Evolutionary conservation across 371 early-diverging fungal species (phyloP).

Genomic region (Mortierella polycephala): DNA sequence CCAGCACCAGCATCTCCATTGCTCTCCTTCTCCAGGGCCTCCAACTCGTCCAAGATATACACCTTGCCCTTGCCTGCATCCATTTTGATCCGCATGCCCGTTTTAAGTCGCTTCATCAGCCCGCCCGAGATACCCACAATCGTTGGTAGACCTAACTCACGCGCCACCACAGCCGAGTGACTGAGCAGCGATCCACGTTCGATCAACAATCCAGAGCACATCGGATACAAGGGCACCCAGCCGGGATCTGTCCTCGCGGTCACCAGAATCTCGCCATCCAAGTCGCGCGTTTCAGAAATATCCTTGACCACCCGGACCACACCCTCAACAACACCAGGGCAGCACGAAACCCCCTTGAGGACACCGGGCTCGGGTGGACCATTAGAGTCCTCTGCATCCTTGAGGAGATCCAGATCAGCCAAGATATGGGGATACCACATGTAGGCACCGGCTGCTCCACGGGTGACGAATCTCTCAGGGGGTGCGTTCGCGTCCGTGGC

Average conservation of each 20-base stretch:
- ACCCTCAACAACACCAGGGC: conserved; percentile 50
- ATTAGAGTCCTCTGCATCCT: conserved; percentile 50
- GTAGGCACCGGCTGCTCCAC: conserved; percentile 52
- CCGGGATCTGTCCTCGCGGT: conserved; percentile 56
- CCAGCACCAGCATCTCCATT: neutral
- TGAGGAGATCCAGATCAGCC: conserved; percentile 50
- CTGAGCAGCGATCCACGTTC: conserved; percentile 53
- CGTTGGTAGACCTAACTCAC: conserved; percentile 53
- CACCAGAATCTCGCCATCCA: conserved; percentile 52
- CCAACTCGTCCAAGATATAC: conserved; percentile 50
- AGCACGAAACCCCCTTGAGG: conserved; percentile 54
- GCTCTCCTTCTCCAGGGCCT: conserved; percentile 46
- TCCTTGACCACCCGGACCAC: conserved; percentile 53
- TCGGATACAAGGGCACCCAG: conserved; percentile 55
- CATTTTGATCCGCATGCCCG: conserved; percentile 50
- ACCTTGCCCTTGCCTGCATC: conserved; percentile 54
- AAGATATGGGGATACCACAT: conserved; percentile 56
- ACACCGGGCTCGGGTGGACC: conserved; percentile 53
- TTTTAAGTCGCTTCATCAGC: conserved; percentile 50
- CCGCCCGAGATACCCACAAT: conserved; percentile 56
- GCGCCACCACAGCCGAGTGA: conserved; percentile 55
- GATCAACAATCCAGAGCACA: conserved; percentile 55
- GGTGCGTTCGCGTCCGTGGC: conserved; percentile 44
- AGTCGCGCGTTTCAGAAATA: conserved; percentile 43
- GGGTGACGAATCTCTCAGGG: conserved; percentile 49